These are phyloP conservation scores for Fusarium oxysporum DNA, from an alignment of 2,329 filamentous ascomycete species.

Conservation along the genomic window DNA sequence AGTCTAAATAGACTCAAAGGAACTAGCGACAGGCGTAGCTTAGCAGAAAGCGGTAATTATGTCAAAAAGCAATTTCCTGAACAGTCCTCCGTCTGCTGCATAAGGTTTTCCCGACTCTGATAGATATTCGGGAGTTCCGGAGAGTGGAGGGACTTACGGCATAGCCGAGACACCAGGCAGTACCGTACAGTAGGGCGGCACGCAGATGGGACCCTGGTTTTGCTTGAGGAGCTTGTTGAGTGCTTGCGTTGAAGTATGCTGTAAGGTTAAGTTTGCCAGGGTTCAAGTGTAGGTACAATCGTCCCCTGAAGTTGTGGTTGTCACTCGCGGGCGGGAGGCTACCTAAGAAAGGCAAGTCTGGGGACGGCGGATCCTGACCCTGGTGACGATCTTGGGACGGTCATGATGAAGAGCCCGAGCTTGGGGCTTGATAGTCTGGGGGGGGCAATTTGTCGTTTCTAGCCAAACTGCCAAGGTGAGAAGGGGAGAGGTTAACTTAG, in stretches of 20 bases:
- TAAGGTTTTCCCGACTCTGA: background rate
- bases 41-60: background rate
- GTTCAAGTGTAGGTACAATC: background rate
- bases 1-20: constrained; percentile 8
- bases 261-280: constrained; percentile 11
- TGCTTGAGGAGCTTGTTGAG: constrained; percentile 6
- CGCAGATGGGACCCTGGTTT: constrained; percentile 13
- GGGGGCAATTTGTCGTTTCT: background rate
- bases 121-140: constrained; percentile 28
- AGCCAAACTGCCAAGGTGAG: background rate
- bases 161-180: constrained; percentile 27
- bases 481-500: background rate
- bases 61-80: background rate
- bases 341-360: constrained; percentile 11
- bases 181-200: constrained; percentile 14
- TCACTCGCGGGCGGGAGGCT: background rate
- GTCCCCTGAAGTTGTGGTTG: constrained; percentile 6
- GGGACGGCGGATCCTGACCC: constrained; percentile 23
- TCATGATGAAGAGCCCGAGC: constrained; percentile 8
- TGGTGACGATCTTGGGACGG: constrained; percentile 21
- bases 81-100: background rate
- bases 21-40: background rate
- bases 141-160: constrained; percentile 27
- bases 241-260: constrained; percentile 8
- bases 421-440: constrained; percentile 6